Evolutionary conservation across 495 filamentous ascomycete species (phyloP), one percentile per base, ranked within the genome.

Genomic region (Penicillium angulare): DNA sequence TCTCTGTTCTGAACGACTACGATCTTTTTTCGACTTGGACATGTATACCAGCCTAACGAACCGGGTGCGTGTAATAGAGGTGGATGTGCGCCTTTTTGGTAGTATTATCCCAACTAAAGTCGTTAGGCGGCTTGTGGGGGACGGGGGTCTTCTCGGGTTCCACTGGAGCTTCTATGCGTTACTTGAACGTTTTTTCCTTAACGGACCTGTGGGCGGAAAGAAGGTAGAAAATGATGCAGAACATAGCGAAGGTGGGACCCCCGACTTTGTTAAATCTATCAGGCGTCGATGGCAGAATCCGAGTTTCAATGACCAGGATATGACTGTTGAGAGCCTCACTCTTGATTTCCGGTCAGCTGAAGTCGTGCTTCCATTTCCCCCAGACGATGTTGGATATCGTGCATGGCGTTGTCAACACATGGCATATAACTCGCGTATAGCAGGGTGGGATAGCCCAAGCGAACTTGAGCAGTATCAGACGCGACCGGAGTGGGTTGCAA

Each of bases 101-200:
- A 5, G 10, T 10, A 27, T 27, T 10, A 27, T 27, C 10, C 5
- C 5, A 10, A 27, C 5, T 5, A 5, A 10, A 5, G 26, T 27
- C 26, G n/a, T 16, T 24, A 22, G 3, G 12, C 6, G 31, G 63
- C 16, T 7, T 7, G 13, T 13, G 6, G 33, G 33, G 5, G 33
- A 48, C 31, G 55, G 55, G 8, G 55, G 59, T 22, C 43, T 20
- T 2, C 13, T 31, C 1, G 48, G 59, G 7, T 44, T 59, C 21
- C 49, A 52, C n/a, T 59, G 60, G 60, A 27, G 22, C 8, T 63
- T 59, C 41, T 57, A 56, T 42, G 56, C 52, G 4, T n/a, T 53
- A 13, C 42, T 56, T 7, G 49, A 59, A 29, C 49, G 51, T 10
- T 62, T 59, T 43, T 27, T 59, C 10, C 47, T 39, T 1, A 55